Evolutionary conservation across 192 early-diverging fungal genomes (phyloP).

Genomic region (Backusella psychrophila): DNA sequence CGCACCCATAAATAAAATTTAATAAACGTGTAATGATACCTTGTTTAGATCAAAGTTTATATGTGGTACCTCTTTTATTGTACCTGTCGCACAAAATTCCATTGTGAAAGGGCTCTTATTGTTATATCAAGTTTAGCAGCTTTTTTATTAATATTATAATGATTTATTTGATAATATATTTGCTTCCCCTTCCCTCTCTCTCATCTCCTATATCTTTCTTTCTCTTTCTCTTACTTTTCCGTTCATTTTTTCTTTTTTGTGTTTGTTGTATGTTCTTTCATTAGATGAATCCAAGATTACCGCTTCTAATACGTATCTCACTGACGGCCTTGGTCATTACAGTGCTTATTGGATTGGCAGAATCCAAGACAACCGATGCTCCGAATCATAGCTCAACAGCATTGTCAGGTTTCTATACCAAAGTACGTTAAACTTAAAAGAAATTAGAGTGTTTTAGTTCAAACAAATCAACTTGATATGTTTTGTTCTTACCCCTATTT

Average conservation of each 20-base stretch:
- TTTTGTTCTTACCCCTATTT: neutral
- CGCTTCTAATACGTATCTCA: neutral
- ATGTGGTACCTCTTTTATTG: neutral
- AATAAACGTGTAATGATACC: neutral
- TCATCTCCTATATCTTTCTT: neutral
- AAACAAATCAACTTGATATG: neutral
- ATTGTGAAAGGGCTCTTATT: conserved; percentile 5
- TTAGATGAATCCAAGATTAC: neutral
- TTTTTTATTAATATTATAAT: neutral
- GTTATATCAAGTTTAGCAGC: neutral
- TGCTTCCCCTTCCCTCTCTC: neutral
- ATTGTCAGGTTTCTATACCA: neutral
- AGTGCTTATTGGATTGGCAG: neutral
- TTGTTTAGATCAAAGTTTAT: neutral
- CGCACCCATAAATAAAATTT: neutral
- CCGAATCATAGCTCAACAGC: neutral
- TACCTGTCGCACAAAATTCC: neutral
- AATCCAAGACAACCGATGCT: neutral
- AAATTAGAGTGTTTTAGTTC: neutral
- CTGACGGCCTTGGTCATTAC: neutral
- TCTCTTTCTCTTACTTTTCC: neutral
- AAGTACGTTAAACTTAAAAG: conserved; percentile 3
- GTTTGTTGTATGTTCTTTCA: neutral
- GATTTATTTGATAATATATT: conserved; percentile 2
- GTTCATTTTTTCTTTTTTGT: neutral